Conservation (phyloP, 768 basidiomycete genomes). For the Auriscalpium vulgare region DNA sequence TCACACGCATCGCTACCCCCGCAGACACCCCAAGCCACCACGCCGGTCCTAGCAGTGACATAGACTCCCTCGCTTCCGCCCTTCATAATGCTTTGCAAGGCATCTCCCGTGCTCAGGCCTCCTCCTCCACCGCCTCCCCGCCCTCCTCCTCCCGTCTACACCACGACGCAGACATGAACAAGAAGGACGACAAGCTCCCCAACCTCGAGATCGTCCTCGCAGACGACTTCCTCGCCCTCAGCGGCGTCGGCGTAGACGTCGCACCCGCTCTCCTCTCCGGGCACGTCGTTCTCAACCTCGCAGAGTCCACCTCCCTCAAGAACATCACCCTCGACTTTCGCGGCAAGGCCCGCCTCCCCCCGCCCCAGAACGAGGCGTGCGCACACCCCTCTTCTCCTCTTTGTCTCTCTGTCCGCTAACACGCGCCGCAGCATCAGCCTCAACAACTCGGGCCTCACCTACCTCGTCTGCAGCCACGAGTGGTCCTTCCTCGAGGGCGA, state of each 20-base stretch:
- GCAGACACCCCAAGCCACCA: neutral
- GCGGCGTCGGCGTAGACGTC: slow-evolving; percentile 76
- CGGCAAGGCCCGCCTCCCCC: slow-evolving; percentile 73
- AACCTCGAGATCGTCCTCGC: slow-evolving; percentile 72
- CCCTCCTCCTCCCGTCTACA: neutral
- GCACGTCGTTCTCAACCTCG: slow-evolving; percentile 68
- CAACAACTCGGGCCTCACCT: slow-evolving; percentile 41
- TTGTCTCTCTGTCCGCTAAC: slow-evolving; percentile 7
- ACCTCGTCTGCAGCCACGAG: slow-evolving; percentile 70
- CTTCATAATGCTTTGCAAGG: slow-evolving; percentile 7
- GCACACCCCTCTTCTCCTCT: slow-evolving; percentile 20
- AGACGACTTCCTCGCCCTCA: slow-evolving; percentile 58
- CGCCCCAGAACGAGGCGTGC: slow-evolving; percentile 49
- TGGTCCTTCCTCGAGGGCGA: slow-evolving; percentile 91
- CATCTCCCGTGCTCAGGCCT: neutral
- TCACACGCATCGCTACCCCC: neutral
- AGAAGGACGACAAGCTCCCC: slow-evolving; percentile 39
- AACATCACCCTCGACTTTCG: slow-evolving; percentile 79
- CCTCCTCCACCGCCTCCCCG: neutral
- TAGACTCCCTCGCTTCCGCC: slow-evolving; percentile 7
- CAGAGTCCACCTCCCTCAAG: slow-evolving; percentile 76
- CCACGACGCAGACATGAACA: slow-evolving; percentile 14
- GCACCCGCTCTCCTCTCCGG: slow-evolving; percentile 79
- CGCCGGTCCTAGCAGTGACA: neutral
- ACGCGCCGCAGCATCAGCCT: slow-evolving; percentile 30